These are phyloP conservation scores for Debaryomyces hansenii DNA, from an alignment of 805 yeast species.

Conservation along the genomic window DNA sequence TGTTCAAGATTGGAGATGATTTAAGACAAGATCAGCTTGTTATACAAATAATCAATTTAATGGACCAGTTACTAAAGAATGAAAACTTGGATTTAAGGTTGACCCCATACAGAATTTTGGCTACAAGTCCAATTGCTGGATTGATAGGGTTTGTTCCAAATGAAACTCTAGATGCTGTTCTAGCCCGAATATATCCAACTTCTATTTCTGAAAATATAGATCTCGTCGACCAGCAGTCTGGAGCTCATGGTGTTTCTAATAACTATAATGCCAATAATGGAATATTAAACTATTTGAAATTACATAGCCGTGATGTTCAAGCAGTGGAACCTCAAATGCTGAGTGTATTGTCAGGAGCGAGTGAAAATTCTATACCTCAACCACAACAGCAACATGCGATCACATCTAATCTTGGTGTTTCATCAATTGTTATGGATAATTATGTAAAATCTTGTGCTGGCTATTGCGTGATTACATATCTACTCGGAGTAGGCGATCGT, in stretches of 20 bases:
- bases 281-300: conserved; percentile 67
- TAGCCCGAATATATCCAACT: conserved; percentile 39
- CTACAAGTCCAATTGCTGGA: conserved; percentile 90
- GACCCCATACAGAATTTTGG: conserved; percentile 86
- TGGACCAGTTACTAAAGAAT: conserved; percentile 84
- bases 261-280: conserved; percentile 50
- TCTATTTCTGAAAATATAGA: conserved; percentile 2
- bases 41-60: conserved; percentile 86
- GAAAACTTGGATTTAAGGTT: conserved; percentile 87
- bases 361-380: conserved; percentile 6
- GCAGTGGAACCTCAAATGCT: conserved; percentile 26
- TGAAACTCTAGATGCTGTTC: conserved; percentile 78
- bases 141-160: conserved; percentile 94
- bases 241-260: conserved; percentile 2
- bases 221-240: conserved; percentile 5
- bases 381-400: conserved; percentile 30
- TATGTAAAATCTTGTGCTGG: conserved; percentile 97
- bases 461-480: conserved; percentile 91
- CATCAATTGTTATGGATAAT: conserved; percentile 80
- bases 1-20: conserved; percentile 96
- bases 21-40: conserved; percentile 94
- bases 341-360: conserved; percentile 15
- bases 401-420: conserved; percentile 47
- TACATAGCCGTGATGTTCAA: conserved; percentile 44
- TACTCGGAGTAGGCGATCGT: conserved; percentile 95